These are phyloP conservation scores for Pseudocercospora vitis DNA, from an alignment of 2,329 filamentous ascomycete species.

Conservation along the genomic window DNA sequence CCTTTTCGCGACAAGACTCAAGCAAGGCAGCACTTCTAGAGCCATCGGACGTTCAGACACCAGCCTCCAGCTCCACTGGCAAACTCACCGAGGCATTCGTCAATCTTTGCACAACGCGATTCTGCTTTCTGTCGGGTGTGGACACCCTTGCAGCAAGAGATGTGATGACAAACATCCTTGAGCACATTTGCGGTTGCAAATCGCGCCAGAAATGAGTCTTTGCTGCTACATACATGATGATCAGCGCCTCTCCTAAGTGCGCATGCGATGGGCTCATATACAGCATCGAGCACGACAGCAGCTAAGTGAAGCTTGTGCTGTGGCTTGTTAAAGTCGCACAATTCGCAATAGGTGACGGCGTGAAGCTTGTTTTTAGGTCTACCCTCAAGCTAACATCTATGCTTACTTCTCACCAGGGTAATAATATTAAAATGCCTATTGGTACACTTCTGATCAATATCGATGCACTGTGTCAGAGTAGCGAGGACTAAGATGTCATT, in stretches of 20 bases:
- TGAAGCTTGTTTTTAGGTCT: background rate
- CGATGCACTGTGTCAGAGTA: background rate
- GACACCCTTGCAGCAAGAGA: background rate
- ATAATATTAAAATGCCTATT: background rate
- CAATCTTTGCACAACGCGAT: too few relatives aligned
- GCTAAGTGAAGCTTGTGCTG: constrained; percentile 8
- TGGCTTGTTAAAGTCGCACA: constrained; percentile 6
- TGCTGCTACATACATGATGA: background rate
- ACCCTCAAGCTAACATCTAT: background rate
- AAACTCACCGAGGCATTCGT: too few relatives aligned
- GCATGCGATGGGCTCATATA: constrained; percentile 12
- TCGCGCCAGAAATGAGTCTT: background rate
- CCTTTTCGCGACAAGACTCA: too few relatives aligned
- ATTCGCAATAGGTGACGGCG: constrained; percentile 4
- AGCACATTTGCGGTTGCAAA: background rate
- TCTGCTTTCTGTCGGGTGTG: background rate
- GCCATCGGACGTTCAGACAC: too few relatives aligned
- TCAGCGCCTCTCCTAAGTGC: background rate
- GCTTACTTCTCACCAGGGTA: background rate
- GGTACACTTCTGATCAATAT: background rate
- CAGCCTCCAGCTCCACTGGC: too few relatives aligned
- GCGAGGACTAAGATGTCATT: background rate
- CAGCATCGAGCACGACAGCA: constrained; percentile 19
- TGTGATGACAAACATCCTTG: background rate
- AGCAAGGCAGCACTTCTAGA: too few relatives aligned